phyloP scores from a whole-genome alignment of 164 flowering plant genomes.

The Stephania yunnanensis region DNA sequence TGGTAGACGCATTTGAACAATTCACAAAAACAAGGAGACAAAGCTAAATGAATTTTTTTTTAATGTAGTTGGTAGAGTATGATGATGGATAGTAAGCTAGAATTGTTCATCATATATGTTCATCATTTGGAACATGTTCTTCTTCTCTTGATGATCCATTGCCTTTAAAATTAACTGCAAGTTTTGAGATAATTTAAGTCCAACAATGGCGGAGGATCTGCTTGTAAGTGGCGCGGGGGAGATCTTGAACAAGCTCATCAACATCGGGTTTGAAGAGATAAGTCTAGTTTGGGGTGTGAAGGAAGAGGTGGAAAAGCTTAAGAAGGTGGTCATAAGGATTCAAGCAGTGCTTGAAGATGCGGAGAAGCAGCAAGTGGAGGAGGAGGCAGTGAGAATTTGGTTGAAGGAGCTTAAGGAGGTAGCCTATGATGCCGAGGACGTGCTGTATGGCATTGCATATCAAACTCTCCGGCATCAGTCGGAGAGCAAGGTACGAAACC shows the following conservation, averaged over 20 bases:
- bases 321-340: background rate
- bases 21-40: too few species aligned
- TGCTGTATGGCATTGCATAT: background rate
- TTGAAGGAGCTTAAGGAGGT: background rate
- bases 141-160: too few species aligned
- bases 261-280: background rate
- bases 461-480: background rate
- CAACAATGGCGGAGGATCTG: background rate
- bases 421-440: background rate
- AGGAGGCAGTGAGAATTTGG: background rate
- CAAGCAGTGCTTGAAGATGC: background rate
- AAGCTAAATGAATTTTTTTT: too few species aligned
- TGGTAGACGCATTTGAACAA: too few species aligned
- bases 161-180: too few species aligned
- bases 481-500: background rate
- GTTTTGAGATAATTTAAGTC: too few species aligned
- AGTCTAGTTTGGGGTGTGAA: background rate
- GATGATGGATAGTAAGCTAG: too few species aligned
- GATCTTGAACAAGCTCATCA: background rate
- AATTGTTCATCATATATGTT: too few species aligned
- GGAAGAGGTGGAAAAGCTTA: background rate
- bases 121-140: too few species aligned
- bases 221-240: background rate
- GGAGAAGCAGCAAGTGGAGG: background rate
- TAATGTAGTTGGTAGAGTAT: too few species aligned